Percentiles rank a stretch among this genome's conserved stretches.
Conservation (phyloP, 495 filamentous ascomycete species). For the Cryomyces antarcticus region DNA sequence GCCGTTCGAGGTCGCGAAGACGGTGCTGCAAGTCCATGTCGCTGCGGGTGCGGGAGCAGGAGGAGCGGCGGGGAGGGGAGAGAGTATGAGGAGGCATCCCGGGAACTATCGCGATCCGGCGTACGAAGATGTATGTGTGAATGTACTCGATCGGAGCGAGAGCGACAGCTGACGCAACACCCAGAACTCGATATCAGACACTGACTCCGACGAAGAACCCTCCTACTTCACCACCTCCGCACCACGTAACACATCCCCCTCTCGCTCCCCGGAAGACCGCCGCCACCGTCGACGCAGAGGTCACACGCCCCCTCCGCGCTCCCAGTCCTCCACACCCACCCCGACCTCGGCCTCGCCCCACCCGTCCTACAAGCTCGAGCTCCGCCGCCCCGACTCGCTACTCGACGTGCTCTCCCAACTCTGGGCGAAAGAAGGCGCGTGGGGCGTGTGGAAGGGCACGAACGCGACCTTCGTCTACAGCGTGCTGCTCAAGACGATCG, state of each 20-base stretch:
- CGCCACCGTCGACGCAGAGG: neutral
- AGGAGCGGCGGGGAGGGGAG: neutral
- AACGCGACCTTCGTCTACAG: slow-evolving; percentile 82
- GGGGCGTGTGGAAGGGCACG: slow-evolving; percentile 86
- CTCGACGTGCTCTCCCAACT: slow-evolving; percentile 62
- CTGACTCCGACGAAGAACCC: slow-evolving; percentile 40
- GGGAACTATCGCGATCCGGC: neutral
- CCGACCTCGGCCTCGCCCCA: neutral
- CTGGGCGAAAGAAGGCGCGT: slow-evolving; percentile 75
- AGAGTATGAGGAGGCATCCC: neutral
- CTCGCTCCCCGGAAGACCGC: slow-evolving; percentile 27
- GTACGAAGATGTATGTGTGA: neutral
- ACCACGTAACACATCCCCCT: slow-evolving; percentile 29
- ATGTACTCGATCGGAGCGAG: neutral
- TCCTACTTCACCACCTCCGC: slow-evolving; percentile 66
- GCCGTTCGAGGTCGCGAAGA: slow-evolving; percentile 94
- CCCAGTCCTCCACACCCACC: neutral
- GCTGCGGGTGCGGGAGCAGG: neutral
- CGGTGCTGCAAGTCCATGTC: slow-evolving; percentile 48
- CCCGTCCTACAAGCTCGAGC: slow-evolving; percentile 37
- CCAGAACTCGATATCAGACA: slow-evolving; percentile 30
- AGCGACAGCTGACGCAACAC: neutral
- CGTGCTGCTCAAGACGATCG: slow-evolving; percentile 62
- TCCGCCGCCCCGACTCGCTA: slow-evolving; percentile 52
- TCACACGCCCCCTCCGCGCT: slow-evolving; percentile 2